A percentile compares a stretch with the other conserved stretches of the same genome.
Evolutionary conservation across 805 yeast genomes (phyloP).

Genomic region (Saturnispora serradocipensis): DNA sequence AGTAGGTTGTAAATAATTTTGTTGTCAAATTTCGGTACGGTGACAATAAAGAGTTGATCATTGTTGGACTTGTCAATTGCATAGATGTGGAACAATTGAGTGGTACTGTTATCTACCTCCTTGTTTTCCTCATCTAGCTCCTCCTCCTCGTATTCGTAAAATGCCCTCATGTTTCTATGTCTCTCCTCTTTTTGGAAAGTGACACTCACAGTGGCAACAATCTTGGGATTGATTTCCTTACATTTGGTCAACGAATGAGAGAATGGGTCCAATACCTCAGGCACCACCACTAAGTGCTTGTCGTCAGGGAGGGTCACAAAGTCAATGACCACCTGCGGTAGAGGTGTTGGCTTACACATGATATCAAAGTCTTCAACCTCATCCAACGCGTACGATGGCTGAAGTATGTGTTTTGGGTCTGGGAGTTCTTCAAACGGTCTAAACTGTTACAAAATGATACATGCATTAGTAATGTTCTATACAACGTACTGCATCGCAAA

Average conservation of each 20-base stretch:
- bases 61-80: background rate
- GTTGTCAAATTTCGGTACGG: slow-evolving; percentile 19
- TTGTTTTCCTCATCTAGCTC: slow-evolving; percentile 8
- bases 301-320: background rate
- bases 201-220: background rate
- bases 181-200: background rate
- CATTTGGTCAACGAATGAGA: background rate
- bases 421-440: slow-evolving; percentile 40
- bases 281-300: background rate
- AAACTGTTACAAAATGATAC: slow-evolving; percentile 23
- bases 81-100: background rate
- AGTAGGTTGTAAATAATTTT: slow-evolving; percentile 20
- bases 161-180: background rate
- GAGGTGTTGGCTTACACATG: background rate
- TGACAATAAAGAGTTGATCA: slow-evolving; percentile 12
- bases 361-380: background rate
- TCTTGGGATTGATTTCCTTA: background rate
- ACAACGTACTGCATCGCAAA: background rate
- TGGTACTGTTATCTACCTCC: background rate
- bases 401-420: slow-evolving; percentile 39
- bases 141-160: slow-evolving; percentile 17
- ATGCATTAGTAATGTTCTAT: background rate
- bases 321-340: background rate
- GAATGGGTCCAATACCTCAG: background rate
- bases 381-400: slow-evolving; percentile 23